These are phyloP conservation scores for Cornus kousa DNA, from an alignment of 148 eudicot species.

Conservation along the genomic window DNA sequence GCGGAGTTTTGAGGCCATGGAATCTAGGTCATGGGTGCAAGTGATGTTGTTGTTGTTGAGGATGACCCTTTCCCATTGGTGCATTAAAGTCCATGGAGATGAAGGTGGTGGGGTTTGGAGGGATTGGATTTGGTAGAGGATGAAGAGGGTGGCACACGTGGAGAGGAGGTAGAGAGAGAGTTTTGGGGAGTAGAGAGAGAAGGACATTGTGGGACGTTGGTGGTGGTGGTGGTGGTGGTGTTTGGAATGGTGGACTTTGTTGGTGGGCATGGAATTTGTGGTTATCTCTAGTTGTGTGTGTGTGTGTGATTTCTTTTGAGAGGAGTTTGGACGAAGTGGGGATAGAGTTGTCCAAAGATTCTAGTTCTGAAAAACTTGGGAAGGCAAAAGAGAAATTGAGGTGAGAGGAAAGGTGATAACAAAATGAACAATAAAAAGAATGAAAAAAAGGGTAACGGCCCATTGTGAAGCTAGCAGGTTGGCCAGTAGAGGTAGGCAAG, in stretches of 20 bases:
- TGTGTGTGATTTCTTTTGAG: neutral
- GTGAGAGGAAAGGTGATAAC: too few species aligned
- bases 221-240: conserved; percentile 6
- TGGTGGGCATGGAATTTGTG: neutral
- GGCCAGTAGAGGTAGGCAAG: too few species aligned
- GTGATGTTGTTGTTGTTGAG: conserved; percentile 6
- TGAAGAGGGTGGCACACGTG: conserved; percentile 26
- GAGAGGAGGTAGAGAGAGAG: conserved; percentile 34
- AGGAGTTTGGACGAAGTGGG: neutral
- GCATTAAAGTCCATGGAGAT: conserved; percentile 10
- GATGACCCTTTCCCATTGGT: conserved; percentile 3
- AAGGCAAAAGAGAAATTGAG: too few species aligned
- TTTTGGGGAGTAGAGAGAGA: conserved; percentile 33
- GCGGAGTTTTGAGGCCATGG: conserved; percentile 39
- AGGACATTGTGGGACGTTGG: conserved; percentile 12
- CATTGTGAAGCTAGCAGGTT: too few species aligned
- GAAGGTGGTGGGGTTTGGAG: conserved; percentile 24
- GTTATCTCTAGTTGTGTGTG: neutral
- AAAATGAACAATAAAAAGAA: too few species aligned
- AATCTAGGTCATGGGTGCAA: neutral
- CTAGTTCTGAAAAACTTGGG: too few species aligned
- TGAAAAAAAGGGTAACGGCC: too few species aligned
- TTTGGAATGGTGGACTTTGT: conserved; percentile 21
- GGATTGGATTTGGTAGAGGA: conserved; percentile 44
- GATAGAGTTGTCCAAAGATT: neutral